Conservation (phyloP, 176 grass and related monocot genomes). For the Eleusine indica region DNA sequence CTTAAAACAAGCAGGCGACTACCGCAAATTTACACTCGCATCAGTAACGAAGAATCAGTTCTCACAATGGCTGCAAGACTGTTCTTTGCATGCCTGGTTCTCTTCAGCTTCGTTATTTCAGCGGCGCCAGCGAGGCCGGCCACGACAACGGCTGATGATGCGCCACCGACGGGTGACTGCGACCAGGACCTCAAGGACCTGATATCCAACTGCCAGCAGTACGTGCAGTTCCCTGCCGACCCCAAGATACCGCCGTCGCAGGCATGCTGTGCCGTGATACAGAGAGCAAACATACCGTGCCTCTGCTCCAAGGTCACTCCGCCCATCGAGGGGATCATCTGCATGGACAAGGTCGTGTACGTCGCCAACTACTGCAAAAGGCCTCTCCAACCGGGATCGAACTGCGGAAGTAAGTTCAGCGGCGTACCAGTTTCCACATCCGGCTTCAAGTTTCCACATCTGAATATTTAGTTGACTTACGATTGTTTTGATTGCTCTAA, state of each 20-base stretch:
- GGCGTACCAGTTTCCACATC: not conserved
- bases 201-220: conserved; percentile 36
- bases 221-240: conserved; percentile 38
- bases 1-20: not conserved
- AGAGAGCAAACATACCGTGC: conserved; percentile 55
- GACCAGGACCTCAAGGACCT: conserved; percentile 28
- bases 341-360: conserved; percentile 50
- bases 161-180: not conserved
- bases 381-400: conserved; percentile 12
- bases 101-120: conserved; percentile 26
- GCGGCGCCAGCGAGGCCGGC: conserved; percentile 7
- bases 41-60: not conserved
- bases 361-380: conserved; percentile 34
- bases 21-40: not conserved
- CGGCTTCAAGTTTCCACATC: not conserved
- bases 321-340: conserved; percentile 9
- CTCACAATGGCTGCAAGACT: conserved; percentile 34
- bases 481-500: not conserved
- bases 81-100: conserved; percentile 28
- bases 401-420: conserved; percentile 22
- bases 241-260: conserved; percentile 47
- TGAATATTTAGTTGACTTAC: not conserved
- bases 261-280: conserved; percentile 48
- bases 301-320: conserved; percentile 59
- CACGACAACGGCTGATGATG: not conserved